These are phyloP conservation scores for Physaria fendleri DNA, from an alignment of 345 rosid species.

Conservation along the genomic window DNA sequence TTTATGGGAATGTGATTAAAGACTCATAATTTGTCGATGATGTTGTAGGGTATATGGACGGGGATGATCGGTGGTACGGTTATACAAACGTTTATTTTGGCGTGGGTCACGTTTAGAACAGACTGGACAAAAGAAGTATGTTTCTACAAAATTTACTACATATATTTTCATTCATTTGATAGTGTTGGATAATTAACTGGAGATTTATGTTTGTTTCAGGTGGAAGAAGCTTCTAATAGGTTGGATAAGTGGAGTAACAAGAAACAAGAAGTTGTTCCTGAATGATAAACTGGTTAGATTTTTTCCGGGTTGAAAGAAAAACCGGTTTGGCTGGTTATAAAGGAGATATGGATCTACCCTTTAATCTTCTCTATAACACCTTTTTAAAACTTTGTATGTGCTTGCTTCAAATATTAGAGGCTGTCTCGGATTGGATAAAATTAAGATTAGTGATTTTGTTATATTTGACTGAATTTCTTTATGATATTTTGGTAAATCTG, in stretches of 20 bases:
- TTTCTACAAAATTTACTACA: background rate
- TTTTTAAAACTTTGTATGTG: background rate
- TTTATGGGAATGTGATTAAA: too few species aligned
- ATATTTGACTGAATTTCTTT: too few species aligned
- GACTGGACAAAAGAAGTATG: constrained; percentile 61
- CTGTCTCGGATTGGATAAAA: background rate
- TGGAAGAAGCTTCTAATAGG: constrained; percentile 33
- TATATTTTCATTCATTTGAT: background rate
- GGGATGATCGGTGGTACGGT: constrained; percentile 66
- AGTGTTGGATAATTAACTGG: background rate
- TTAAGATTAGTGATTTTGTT: background rate
- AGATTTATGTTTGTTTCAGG: constrained; percentile 15
- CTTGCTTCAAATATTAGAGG: background rate
- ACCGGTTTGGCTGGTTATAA: background rate
- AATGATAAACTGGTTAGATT: background rate
- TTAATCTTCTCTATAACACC: background rate
- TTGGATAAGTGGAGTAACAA: constrained; percentile 25
- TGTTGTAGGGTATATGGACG: constrained; percentile 56
- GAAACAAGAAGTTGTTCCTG: constrained; percentile 12
- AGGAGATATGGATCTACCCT: background rate
- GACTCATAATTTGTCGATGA: constrained; percentile 1
- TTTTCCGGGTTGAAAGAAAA: background rate
- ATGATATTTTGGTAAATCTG: background rate
- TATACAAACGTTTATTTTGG: constrained; percentile 53
- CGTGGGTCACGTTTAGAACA: constrained; percentile 54